phyloP scores from a whole-genome alignment of 306 rosid species.

The Acacia acuminata region DNA sequence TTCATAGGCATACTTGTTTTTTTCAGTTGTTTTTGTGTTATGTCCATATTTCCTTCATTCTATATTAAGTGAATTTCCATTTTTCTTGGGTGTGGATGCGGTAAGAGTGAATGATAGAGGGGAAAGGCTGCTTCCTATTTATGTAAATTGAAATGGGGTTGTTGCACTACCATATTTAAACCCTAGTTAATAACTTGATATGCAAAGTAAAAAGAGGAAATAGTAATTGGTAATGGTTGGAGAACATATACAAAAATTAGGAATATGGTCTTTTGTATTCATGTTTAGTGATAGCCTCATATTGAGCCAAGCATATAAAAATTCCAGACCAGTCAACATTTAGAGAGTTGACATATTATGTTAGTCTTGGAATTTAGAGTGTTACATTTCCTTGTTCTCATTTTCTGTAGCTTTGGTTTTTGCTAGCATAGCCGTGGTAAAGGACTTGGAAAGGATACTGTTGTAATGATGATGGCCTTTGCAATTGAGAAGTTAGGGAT shows the following conservation, averaged over 20 bases:
- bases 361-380: slow-evolving; percentile 9
- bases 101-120: background rate
- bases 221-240: background rate
- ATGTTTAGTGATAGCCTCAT: slow-evolving; percentile 4
- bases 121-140: background rate
- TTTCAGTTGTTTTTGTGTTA: background rate
- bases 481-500: slow-evolving; percentile 69
- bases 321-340: slow-evolving; percentile 1
- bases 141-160: background rate
- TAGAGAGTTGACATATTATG: background rate
- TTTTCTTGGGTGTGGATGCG: background rate
- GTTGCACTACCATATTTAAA: slow-evolving; percentile 1
- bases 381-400: slow-evolving; percentile 25
- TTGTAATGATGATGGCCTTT: slow-evolving; percentile 81
- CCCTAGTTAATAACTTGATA: slow-evolving; percentile 11
- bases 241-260: slow-evolving; percentile 6
- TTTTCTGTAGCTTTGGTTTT: slow-evolving; percentile 31
- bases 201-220: background rate
- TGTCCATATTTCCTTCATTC: background rate
- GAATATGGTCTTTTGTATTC: background rate
- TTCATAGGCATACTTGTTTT: background rate
- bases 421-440: slow-evolving; percentile 85
- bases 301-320: slow-evolving; percentile 16
- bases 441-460: slow-evolving; percentile 86
- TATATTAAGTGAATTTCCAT: background rate